Conservation (phyloP, 1,284 basidiomycete species). For the Amylostereum areolatum region DNA sequence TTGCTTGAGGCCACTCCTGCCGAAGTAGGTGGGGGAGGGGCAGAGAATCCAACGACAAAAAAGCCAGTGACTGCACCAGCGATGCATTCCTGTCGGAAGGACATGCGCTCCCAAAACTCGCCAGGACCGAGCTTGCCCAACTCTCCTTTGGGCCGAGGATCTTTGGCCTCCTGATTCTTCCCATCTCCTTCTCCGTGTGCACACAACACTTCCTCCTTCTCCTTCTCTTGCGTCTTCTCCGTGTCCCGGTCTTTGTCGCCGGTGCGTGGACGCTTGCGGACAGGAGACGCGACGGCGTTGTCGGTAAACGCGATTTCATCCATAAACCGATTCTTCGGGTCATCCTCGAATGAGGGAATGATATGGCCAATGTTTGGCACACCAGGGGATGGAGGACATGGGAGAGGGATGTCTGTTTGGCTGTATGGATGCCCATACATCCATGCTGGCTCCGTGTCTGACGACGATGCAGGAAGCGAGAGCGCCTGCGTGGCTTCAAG, state of each 20-base stretch:
- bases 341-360: constrained; percentile 88
- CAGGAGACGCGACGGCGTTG: constrained; percentile 55
- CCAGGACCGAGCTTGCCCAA: constrained; percentile 52
- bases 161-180: constrained; percentile 12
- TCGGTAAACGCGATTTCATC: constrained; percentile 76
- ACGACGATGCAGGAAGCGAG: constrained; percentile 28
- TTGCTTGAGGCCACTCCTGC: neutral
- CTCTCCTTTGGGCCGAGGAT: constrained; percentile 32
- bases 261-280: constrained; percentile 45
- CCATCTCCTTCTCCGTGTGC: constrained; percentile 15
- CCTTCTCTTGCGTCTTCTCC: constrained; percentile 30
- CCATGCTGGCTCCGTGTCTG: constrained; percentile 36
- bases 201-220: constrained; percentile 18
- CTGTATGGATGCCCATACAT: constrained; percentile 73
- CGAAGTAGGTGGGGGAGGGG: constrained; percentile 11
- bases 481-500: constrained; percentile 66
- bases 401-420: constrained; percentile 49
- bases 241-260: constrained; percentile 21
- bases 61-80: constrained; percentile 85
- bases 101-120: constrained; percentile 85
- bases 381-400: constrained; percentile 37
- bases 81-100: constrained; percentile 88
- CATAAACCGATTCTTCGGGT: constrained; percentile 89
- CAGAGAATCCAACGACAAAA: constrained; percentile 59
- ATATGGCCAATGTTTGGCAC: constrained; percentile 58